A percentile compares a stretch with the other conserved stretches of the same genome.
Conservation (phyloP, 202 grass and related monocot species). For the Schoenoplectus triqueter region DNA sequence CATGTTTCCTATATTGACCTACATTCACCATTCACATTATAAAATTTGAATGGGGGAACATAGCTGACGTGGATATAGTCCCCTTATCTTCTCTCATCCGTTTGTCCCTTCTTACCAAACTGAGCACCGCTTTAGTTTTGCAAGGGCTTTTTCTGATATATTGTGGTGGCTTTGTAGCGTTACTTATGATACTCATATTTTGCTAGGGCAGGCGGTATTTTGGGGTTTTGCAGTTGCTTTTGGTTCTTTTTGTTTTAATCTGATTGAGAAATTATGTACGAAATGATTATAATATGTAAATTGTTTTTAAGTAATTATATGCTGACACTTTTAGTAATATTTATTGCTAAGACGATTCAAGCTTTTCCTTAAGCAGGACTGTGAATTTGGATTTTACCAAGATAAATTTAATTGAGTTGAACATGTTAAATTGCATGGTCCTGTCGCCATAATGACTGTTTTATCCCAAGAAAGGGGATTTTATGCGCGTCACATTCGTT, state of each 20-base stretch:
- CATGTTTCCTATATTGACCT: not conserved
- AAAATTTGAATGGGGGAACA: not conserved
- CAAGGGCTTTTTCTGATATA: not conserved
- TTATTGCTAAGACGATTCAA: not conserved
- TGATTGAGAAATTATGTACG: constrained; percentile 14
- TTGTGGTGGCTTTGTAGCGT: not conserved
- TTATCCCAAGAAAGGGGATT: not conserved
- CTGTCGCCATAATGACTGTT: not conserved
- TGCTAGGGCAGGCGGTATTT: not conserved
- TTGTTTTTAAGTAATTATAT: not conserved
- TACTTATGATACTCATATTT: not conserved
- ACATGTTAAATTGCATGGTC: no score
- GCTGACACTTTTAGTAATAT: not conserved
- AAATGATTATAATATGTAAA: not conserved
- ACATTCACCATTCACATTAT: not conserved
- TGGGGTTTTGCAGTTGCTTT: not conserved
- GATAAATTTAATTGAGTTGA: not conserved
- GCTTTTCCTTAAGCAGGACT: not conserved
- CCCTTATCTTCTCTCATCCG: not conserved
- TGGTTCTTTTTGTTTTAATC: not conserved
- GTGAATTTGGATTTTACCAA: not conserved
- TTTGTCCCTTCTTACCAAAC: not conserved
- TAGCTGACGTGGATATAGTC: not conserved
- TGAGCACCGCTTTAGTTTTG: not conserved
- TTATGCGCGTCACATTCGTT: not conserved